phyloP scores from a whole-genome alignment of 768 basidiomycete species.

The Sutorius australiensis region DNA sequence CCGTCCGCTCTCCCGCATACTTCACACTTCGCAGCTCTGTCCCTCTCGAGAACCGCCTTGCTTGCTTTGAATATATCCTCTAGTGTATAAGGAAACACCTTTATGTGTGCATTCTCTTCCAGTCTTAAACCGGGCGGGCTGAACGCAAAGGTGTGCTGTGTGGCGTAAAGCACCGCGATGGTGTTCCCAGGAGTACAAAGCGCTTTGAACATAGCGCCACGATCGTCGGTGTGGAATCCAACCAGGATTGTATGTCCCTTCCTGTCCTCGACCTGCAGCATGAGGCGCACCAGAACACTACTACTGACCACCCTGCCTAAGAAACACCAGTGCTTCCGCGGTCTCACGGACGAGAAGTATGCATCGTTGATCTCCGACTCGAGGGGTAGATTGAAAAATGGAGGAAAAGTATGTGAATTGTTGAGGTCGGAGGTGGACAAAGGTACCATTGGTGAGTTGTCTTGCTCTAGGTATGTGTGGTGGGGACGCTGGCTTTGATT shows the following conservation, averaged over 20 bases:
- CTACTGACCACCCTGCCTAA: constrained; percentile 26
- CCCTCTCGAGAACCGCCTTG: constrained; percentile 18
- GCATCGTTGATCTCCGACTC: constrained; percentile 19
- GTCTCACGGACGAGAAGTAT: constrained; percentile 22
- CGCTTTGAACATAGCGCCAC: constrained; percentile 21
- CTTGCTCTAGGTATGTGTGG: neutral
- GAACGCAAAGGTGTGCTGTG: constrained; percentile 29
- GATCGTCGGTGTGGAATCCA: constrained; percentile 32
- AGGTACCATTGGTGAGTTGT: constrained; percentile 17
- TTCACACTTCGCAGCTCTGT: constrained; percentile 20
- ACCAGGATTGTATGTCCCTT: constrained; percentile 22
- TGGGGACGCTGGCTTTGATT: neutral
- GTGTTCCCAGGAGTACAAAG: constrained; percentile 27
- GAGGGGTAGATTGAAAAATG: constrained; percentile 21
- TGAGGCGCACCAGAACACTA: constrained; percentile 25
- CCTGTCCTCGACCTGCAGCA: constrained; percentile 28
- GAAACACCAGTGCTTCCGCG: constrained; percentile 31
- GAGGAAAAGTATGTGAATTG: constrained; percentile 20
- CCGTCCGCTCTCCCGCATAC: constrained; percentile 17
- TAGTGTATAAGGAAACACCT: constrained; percentile 26
- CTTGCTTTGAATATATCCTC: constrained; percentile 27
- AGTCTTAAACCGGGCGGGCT: constrained; percentile 28
- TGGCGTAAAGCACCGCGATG: constrained; percentile 31
- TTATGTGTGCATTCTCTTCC: constrained; percentile 23
- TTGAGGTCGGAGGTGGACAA: constrained; percentile 27